These are phyloP conservation scores for Phytophthora sp. DNA, from an alignment of 352 stramenopile genomes.

Conservation along the genomic window DNA sequence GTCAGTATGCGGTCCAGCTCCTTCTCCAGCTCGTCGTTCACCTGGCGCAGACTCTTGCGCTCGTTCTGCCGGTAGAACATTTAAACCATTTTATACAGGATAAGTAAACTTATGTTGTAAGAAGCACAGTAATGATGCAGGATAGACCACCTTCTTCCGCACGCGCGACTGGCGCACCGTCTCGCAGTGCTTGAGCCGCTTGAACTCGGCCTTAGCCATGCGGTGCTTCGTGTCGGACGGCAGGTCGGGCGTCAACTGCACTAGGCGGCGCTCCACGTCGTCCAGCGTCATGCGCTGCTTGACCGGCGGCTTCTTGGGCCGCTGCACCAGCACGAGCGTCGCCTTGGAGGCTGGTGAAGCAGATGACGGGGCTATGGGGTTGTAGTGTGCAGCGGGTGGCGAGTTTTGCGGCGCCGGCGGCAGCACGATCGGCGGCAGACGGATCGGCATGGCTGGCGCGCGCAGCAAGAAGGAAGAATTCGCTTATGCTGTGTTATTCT, in stretches of 20 bases:
- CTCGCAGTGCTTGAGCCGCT: constrained; percentile 81
- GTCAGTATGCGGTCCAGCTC: constrained; percentile 47
- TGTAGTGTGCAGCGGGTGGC: neutral
- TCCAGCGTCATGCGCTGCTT: constrained; percentile 51
- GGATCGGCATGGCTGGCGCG: constrained; percentile 8
- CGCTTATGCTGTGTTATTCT: neutral
- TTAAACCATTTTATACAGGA: neutral
- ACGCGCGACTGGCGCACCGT: constrained; percentile 79
- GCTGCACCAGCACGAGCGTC: constrained; percentile 4
- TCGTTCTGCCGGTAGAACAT: constrained; percentile 34
- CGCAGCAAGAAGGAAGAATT: neutral
- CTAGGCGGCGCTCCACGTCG: constrained; percentile 65
- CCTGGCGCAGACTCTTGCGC: constrained; percentile 55
- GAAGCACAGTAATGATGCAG: neutral
- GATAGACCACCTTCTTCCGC: constrained; percentile 60
- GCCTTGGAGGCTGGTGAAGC: neutral
- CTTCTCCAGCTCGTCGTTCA: constrained; percentile 66
- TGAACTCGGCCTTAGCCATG: constrained; percentile 72
- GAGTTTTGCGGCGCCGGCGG: neutral
- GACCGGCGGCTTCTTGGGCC: constrained; percentile 27
- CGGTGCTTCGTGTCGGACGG: constrained; percentile 51
- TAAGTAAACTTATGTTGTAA: neutral
- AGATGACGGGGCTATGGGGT: neutral
- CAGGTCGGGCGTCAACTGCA: constrained; percentile 48
- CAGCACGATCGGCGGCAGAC: constrained; percentile 12